Percentiles rank a stretch among this genome's conserved stretches.
Conservation (phyloP, 106 monocot genomes). For the Acanthochlamys bracteata region DNA sequence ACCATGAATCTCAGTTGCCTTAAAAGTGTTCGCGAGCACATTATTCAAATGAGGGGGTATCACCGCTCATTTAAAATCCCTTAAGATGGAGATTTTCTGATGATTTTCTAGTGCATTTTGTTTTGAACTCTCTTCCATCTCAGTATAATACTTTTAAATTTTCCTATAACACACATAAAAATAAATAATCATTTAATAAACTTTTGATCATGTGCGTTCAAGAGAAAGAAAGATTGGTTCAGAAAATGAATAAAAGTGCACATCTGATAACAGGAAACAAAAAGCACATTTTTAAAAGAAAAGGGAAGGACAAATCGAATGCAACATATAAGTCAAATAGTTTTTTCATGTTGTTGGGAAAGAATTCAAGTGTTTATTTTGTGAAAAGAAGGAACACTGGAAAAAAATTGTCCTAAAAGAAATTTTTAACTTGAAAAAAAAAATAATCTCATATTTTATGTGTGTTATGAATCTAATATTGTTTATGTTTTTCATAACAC, state of each 20-base stretch:
- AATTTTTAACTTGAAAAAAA: conserved; percentile 16
- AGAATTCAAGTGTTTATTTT: conserved; percentile 9
- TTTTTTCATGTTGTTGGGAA: not conserved
- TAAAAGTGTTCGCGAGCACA: conserved; percentile 1
- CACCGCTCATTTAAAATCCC: not conserved
- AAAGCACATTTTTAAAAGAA: not conserved
- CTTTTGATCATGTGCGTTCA: conserved; percentile 15
- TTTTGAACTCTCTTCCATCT: not conserved
- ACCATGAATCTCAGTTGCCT: not conserved
- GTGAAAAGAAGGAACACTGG: not conserved
- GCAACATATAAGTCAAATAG: not conserved
- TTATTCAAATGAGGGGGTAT: conserved; percentile 10
- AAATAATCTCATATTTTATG: conserved; percentile 8
- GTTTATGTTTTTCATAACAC: not conserved
- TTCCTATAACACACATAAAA: conserved; percentile 10
- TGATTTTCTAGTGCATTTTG: conserved; percentile 16
- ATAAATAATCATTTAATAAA: conserved; percentile 9
- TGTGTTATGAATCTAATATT: conserved; percentile 19
- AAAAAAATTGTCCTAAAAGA: conserved; percentile 8
- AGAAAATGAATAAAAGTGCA: not conserved
- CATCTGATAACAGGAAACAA: not conserved
- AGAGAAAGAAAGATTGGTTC: conserved; percentile 10
- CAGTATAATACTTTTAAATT: conserved; percentile 14
- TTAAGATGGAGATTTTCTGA: conserved; percentile 2
- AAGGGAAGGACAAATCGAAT: not conserved